These are phyloP conservation scores for Byssoonygena ceratinophila DNA, from an alignment of 2,329 filamentous ascomycete genomes.

Conservation along the genomic window DNA sequence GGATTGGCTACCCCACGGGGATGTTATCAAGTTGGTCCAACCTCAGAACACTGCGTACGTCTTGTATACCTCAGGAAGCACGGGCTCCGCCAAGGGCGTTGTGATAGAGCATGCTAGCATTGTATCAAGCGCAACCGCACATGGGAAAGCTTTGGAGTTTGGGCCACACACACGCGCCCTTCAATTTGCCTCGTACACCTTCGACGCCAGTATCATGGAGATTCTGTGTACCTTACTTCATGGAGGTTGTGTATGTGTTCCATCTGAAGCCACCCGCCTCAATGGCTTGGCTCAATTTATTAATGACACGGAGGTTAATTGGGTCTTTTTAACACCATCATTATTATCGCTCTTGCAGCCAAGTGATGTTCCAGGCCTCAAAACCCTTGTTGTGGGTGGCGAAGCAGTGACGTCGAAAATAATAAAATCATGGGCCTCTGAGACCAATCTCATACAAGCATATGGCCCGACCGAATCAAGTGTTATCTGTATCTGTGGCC, in stretches of 20 bases:
- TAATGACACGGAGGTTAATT: neutral
- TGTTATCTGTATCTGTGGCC: slow-evolving; percentile 26
- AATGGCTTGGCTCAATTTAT: slow-evolving; percentile 33
- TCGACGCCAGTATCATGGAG: slow-evolving; percentile 82
- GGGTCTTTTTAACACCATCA: slow-evolving; percentile 17
- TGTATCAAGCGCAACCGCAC: slow-evolving; percentile 24
- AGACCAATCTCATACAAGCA: slow-evolving; percentile 37
- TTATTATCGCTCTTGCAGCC: slow-evolving; percentile 27
- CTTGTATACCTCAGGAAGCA: slow-evolving; percentile 28
- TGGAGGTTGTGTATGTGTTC: slow-evolving; percentile 38
- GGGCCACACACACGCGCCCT: slow-evolving; percentile 34
- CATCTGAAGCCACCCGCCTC: slow-evolving; percentile 32
- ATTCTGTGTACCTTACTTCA: slow-evolving; percentile 46
- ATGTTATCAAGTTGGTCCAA: neutral
- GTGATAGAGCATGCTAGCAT: slow-evolving; percentile 28
- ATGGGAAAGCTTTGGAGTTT: slow-evolving; percentile 22
- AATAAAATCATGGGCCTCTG: slow-evolving; percentile 22
- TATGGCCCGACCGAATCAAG: slow-evolving; percentile 34
- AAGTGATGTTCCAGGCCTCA: slow-evolving; percentile 26
- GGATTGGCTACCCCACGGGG: neutral
- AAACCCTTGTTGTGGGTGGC: slow-evolving; percentile 28
- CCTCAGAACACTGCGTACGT: slow-evolving; percentile 40
- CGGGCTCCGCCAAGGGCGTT: slow-evolving; percentile 26
- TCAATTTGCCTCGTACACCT: slow-evolving; percentile 27
- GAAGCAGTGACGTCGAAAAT: slow-evolving; percentile 25